Evolutionary conservation across 2,329 filamentous ascomycete genomes (phyloP).

Genomic region (Verticillium dahliae): DNA sequence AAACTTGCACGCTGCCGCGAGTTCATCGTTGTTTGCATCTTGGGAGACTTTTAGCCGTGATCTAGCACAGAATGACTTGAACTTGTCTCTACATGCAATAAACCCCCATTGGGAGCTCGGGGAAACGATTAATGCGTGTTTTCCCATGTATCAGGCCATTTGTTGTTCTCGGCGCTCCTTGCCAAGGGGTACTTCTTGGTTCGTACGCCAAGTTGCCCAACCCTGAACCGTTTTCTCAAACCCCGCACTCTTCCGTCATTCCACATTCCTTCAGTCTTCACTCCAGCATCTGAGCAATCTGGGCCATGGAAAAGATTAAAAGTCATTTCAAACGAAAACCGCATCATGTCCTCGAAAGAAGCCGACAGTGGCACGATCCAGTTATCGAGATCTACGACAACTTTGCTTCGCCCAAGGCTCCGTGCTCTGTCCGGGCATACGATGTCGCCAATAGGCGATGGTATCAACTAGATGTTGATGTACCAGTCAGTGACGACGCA

Average conservation of each 20-base stretch:
- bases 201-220: not conserved
- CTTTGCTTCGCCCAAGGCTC: not conserved
- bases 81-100: no score
- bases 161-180: not conserved
- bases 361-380: slow-evolving; percentile 8
- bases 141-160: not conserved
- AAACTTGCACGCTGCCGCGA: no score
- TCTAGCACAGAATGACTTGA: no score
- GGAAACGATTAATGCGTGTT: no score
- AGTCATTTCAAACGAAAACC: not conserved
- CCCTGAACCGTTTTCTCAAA: not conserved
- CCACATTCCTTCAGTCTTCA: not conserved
- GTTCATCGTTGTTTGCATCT: no score
- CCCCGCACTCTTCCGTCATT: not conserved
- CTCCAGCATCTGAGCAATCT: not conserved
- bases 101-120: no score
- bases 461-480: slow-evolving; percentile 11
- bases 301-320: not conserved
- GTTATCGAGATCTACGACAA: slow-evolving; percentile 10
- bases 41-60: no score
- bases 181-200: not conserved
- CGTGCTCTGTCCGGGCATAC: slow-evolving; percentile 7
- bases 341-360: not conserved
- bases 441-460: slow-evolving; percentile 13
- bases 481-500: slow-evolving; percentile 2